These are phyloP conservation scores for Peronospora belbahrii DNA, from an alignment of 352 stramenopile species.

Conservation along the genomic window DNA sequence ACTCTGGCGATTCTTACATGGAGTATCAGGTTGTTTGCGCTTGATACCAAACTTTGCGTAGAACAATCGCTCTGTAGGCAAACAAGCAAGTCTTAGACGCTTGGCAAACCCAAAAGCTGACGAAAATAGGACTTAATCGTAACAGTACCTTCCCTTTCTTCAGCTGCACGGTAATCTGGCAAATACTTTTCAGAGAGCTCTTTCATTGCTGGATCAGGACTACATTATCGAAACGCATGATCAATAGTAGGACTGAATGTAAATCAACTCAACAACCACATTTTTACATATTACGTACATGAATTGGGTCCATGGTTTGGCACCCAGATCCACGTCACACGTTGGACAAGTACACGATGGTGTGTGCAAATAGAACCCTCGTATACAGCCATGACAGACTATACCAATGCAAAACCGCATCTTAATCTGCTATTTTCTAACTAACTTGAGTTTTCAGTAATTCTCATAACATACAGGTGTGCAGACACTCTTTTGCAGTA, in stretches of 20 bases:
- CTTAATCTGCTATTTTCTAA: neutral
- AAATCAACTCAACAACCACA: neutral
- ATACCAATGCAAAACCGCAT: neutral
- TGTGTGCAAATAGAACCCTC: conserved; percentile 32
- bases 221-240: conserved; percentile 9
- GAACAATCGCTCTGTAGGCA: conserved; percentile 27
- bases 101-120: too few species aligned
- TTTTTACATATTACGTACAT: conserved; percentile 28
- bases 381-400: conserved; percentile 68
- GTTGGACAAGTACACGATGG: conserved; percentile 34
- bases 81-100: neutral
- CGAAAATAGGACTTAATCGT: neutral
- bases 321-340: conserved; percentile 38
- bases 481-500: conserved; percentile 71
- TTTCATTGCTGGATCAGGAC: conserved; percentile 49
- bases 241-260: neutral
- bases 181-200: conserved; percentile 45
- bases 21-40: conserved; percentile 32
- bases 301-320: conserved; percentile 43
- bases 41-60: conserved; percentile 50
- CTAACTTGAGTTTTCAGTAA: neutral
- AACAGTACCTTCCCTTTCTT: conserved; percentile 34
- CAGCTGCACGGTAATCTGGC: conserved; percentile 31
- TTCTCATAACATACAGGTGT: conserved; percentile 51
- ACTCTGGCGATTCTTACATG: neutral